These are phyloP conservation scores for Xylona heveae DNA, from an alignment of 495 filamentous ascomycete species.

Conservation along the genomic window DNA sequence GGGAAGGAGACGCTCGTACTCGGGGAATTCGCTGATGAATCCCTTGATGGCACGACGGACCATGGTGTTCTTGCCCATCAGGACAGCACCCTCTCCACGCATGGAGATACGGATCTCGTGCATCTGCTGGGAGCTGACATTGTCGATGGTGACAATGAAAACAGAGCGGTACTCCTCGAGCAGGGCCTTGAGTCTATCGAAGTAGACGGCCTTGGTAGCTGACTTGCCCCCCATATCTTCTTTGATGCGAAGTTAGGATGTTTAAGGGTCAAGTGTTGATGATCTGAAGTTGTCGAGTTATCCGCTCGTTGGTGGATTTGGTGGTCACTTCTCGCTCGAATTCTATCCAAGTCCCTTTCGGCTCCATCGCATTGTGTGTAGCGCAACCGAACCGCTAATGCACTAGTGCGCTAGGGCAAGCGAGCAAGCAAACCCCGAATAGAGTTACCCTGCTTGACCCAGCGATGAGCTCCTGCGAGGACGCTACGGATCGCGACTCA, in stretches of 20 bases:
- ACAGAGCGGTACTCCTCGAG: conserved; percentile 81
- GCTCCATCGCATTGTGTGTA: no score
- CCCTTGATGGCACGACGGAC: conserved; percentile 94
- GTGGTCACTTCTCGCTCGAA: no score
- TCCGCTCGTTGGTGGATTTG: no score
- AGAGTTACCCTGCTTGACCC: no score
- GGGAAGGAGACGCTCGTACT: conserved; percentile 92
- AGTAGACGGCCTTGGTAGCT: conserved; percentile 87
- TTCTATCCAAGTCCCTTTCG: no score
- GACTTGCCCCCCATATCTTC: conserved; percentile 99
- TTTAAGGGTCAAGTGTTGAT: conserved; percentile 58
- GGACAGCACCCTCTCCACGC: conserved; percentile 72
- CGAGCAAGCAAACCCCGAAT: no score
- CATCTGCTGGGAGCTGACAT: conserved; percentile 99
- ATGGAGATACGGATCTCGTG: conserved; percentile 92
- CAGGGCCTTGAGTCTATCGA: conserved; percentile 93
- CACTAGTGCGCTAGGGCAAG: no score
- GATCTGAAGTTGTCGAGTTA: not conserved
- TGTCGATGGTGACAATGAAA: conserved; percentile 95
- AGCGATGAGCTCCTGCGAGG: no score
- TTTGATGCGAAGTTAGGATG: conserved; percentile 83
- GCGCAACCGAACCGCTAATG: no score
- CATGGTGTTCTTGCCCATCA: conserved; percentile 99
- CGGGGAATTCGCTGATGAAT: conserved; percentile 74
- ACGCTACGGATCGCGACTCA: no score